Percentiles rank a stretch among this genome's conserved stretches.
These are phyloP conservation scores for Massariosphaeria phaeospora DNA, from an alignment of 495 filamentous ascomycete genomes.

Conservation along the genomic window DNA sequence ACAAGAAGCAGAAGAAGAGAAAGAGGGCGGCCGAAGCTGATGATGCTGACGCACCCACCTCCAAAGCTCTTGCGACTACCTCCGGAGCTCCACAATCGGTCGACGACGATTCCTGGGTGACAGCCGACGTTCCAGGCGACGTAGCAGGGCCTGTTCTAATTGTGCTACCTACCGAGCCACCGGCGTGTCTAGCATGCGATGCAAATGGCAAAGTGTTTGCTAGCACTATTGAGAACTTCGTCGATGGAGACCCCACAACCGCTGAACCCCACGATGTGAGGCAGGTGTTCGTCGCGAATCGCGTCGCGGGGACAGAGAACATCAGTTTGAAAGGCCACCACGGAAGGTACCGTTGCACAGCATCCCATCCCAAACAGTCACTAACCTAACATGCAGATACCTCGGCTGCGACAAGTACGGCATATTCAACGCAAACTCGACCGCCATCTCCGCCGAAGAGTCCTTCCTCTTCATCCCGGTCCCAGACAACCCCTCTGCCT, in stretches of 20 bases:
- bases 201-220: conserved; percentile 78
- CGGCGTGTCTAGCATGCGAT: conserved; percentile 76
- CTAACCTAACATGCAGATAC: conserved; percentile 46
- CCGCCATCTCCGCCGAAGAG: conserved; percentile 79
- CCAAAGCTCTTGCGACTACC: conserved; percentile 43
- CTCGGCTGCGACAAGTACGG: conserved; percentile 81
- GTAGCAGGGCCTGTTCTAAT: conserved; percentile 80
- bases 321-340: conserved; percentile 83
- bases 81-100: conserved; percentile 30
- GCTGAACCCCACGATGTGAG: conserved; percentile 92
- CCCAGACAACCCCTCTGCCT: conserved; percentile 32
- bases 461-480: conserved; percentile 52
- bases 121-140: conserved; percentile 69
- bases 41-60: conserved; percentile 37
- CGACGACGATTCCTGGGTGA: conserved; percentile 84
- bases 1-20: conserved; percentile 89
- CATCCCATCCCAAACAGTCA: not conserved
- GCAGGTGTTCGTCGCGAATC: conserved; percentile 90
- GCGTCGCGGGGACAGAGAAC: conserved; percentile 72
- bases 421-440: conserved; percentile 64
- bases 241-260: conserved; percentile 68
- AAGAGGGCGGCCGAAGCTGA: conserved; percentile 53
- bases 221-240: conserved; percentile 71
- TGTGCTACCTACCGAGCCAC: conserved; percentile 63
- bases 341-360: conserved; percentile 50